Percentiles rank a stretch among this genome's conserved stretches.
These are phyloP conservation scores for Boletus rufocinnamomeus DNA, from an alignment of 768 basidiomycete genomes.

Conservation along the genomic window DNA sequence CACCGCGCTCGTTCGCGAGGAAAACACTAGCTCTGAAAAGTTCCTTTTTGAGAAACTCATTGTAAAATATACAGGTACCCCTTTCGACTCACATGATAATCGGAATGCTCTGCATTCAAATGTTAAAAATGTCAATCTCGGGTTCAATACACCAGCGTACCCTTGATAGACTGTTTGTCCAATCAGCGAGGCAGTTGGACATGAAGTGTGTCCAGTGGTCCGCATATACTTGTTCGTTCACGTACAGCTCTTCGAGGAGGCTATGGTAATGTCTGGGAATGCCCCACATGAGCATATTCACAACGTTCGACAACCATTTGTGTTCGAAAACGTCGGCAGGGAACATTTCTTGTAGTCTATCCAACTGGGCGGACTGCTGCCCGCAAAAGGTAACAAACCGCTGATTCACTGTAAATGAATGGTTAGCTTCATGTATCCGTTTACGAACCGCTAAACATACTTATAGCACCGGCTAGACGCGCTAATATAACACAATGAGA, in stretches of 20 bases:
- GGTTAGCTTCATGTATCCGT: not conserved
- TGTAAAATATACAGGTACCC: not conserved
- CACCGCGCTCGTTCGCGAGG: constrained; percentile 33
- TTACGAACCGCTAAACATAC: constrained; percentile 34
- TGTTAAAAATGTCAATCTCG: constrained; percentile 5
- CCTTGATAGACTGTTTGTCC: constrained; percentile 44
- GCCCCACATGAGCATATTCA: constrained; percentile 47
- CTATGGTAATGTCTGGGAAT: constrained; percentile 44
- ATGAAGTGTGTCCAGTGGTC: constrained; percentile 58
- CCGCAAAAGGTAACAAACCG: constrained; percentile 59
- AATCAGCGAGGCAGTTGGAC: constrained; percentile 45
- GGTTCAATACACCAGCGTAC: constrained; percentile 34
- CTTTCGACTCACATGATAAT: constrained; percentile 28
- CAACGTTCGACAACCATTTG: constrained; percentile 35
- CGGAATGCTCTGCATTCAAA: constrained; percentile 26
- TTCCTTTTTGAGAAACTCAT: constrained; percentile 29
- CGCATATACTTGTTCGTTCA: constrained; percentile 56
- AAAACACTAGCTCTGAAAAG: constrained; percentile 42
- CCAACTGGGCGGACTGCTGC: constrained; percentile 53
- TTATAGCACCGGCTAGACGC: constrained; percentile 49
- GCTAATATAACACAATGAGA: constrained; percentile 33
- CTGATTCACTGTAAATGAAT: constrained; percentile 43
- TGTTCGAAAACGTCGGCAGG: constrained; percentile 37
- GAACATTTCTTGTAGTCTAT: constrained; percentile 52
- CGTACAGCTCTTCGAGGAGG: constrained; percentile 49